A percentile compares a stretch with the other conserved stretches of the same genome.
phyloP scores from a whole-genome alignment of 768 basidiomycete genomes.

The Mycena kentingensis region DNA sequence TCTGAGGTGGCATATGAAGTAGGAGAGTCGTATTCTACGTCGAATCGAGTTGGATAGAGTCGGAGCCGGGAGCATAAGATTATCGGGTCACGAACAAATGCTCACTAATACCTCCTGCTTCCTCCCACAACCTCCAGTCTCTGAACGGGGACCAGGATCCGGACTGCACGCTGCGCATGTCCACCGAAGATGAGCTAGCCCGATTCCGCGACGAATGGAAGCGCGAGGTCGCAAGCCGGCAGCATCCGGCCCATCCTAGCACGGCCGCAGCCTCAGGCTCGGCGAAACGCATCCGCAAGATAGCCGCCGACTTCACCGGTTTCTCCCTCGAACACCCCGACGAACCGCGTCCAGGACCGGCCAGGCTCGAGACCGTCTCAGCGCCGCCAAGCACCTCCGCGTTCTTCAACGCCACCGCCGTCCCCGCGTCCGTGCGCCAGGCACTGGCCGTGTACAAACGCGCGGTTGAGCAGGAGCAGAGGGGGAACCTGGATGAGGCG shows the following conservation, averaged over 20 bases:
- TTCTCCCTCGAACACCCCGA: neutral
- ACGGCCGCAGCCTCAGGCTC: constrained; percentile 3
- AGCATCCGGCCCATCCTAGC: constrained; percentile 26
- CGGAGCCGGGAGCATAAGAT: too few relatives aligned
- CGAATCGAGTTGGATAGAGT: too few relatives aligned
- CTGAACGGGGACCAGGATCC: too few relatives aligned
- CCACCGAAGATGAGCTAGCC: constrained; percentile 56
- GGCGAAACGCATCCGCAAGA: constrained; percentile 7
- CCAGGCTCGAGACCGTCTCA: constrained; percentile 22
- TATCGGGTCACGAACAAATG: too few relatives aligned
- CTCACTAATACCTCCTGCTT: too few relatives aligned
- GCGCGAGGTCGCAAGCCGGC: constrained; percentile 54
- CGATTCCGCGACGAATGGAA: constrained; percentile 76
- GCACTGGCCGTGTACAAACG: constrained; percentile 69
- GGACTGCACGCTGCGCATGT: too few relatives aligned
- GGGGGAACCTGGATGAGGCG: constrained; percentile 74
- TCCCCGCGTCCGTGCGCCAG: constrained; percentile 36
- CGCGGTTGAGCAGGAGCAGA: constrained; percentile 75
- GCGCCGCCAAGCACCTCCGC: constrained; percentile 14
- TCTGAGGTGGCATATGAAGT: too few relatives aligned
- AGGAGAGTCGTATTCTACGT: too few relatives aligned
- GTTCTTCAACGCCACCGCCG: constrained; percentile 24
- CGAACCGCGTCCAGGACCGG: constrained; percentile 20
- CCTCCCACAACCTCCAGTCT: too few relatives aligned
- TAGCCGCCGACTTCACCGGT: constrained; percentile 2